phyloP scores from a whole-genome alignment of 106 monocot species.

The Platanthera guangdongensis region DNA sequence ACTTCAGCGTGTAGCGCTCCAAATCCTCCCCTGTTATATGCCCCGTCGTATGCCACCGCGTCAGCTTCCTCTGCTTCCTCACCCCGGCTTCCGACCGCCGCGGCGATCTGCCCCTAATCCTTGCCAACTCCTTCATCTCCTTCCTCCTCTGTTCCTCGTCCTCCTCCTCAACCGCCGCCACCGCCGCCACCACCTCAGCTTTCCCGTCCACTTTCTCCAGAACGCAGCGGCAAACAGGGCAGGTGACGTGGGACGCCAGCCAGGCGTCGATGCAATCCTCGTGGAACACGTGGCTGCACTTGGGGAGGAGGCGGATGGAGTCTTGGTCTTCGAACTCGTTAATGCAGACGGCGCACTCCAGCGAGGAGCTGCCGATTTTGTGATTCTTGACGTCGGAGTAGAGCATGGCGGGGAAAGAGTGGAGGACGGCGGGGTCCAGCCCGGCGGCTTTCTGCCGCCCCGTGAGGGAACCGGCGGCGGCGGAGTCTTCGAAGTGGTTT shows the following conservation, averaged over 20 bases:
- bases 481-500: neutral
- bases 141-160: conserved; percentile 9
- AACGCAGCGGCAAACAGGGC: conserved; percentile 73
- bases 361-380: conserved; percentile 51
- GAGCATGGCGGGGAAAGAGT: conserved; percentile 58
- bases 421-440: conserved; percentile 43
- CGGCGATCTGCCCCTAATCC: conserved; percentile 6
- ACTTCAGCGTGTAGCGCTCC: conserved; percentile 68
- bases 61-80: conserved; percentile 19
- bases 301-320: conserved; percentile 60
- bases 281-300: conserved; percentile 87
- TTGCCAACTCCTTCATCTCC: conserved; percentile 20
- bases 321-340: conserved; percentile 89
- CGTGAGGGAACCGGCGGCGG: conserved; percentile 12
- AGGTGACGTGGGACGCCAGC: conserved; percentile 75
- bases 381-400: conserved; percentile 76
- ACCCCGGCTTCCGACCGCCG: conserved; percentile 16
- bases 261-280: conserved; percentile 81
- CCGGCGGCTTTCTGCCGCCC: conserved; percentile 41
- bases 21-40: conserved; percentile 40
- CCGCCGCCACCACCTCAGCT: conserved; percentile 8
- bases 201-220: neutral
- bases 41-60: conserved; percentile 55
- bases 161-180: conserved; percentile 9
- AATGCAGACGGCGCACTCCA: conserved; percentile 90